phyloP scores from a whole-genome alignment of 495 filamentous ascomycete species.

The Aspergillus leporis region DNA sequence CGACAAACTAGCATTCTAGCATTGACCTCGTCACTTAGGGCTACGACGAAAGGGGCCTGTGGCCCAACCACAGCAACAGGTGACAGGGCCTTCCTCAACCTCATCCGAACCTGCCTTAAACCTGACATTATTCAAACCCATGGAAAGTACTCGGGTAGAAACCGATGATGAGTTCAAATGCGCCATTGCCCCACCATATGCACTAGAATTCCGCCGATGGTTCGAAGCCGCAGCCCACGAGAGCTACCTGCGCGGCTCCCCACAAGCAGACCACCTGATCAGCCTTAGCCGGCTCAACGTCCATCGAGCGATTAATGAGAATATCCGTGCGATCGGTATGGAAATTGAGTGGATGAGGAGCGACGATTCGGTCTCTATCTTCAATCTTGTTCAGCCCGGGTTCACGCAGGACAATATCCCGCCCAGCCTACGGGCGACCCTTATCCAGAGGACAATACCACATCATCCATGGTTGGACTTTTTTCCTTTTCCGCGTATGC shows the following conservation, averaged over 20 bases:
- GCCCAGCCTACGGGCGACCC: slow-evolving; percentile 36
- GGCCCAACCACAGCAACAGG: background rate
- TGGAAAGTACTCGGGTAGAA: background rate
- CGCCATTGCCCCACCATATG: background rate
- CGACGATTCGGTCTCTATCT: slow-evolving; percentile 15
- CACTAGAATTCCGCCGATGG: background rate
- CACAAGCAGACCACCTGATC: slow-evolving; percentile 16
- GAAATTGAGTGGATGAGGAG: slow-evolving; percentile 2
- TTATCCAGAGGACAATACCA: slow-evolving; percentile 29
- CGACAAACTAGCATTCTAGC: too few relatives aligned
- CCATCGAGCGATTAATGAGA: slow-evolving; percentile 19
- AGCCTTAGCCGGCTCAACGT: slow-evolving; percentile 16
- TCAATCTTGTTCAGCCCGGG: slow-evolving; percentile 7
- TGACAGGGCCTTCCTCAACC: background rate
- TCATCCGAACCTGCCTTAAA: background rate
- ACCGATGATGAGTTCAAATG: background rate
- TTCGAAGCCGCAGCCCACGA: slow-evolving; percentile 11
- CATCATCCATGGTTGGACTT: slow-evolving; percentile 36
- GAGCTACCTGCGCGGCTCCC: slow-evolving; percentile 8
- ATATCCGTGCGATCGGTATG: slow-evolving; percentile 21
- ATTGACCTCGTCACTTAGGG: background rate
- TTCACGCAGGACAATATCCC: slow-evolving; percentile 17
- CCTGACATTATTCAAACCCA: background rate
- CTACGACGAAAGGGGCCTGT: background rate
- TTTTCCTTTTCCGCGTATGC: slow-evolving; percentile 36